Evolutionary conservation across 208 protist genomes (phyloP), one percentile per base, ranked within the genome.

Genomic region (Leishmania arabica): DNA sequence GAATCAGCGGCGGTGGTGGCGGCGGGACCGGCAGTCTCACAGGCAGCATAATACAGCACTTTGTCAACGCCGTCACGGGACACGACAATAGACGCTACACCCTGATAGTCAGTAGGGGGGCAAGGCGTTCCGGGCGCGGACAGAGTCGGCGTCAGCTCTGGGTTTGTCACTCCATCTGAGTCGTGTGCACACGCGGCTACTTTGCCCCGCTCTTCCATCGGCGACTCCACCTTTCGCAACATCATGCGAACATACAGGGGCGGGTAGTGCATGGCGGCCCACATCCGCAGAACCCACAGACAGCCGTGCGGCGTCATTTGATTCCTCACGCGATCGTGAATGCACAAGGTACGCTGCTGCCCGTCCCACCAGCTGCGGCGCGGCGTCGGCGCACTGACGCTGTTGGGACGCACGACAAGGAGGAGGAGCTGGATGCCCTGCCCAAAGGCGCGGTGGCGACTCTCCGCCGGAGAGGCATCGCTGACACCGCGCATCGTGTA

Each of bases 351-450:
- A 7, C 81, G 64, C 24, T 76, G 73, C 8, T 53, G 5, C 4
- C 85, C 77, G 13, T 89, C 79, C 51, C 42, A 58, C 77, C 80
- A 83, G 11, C 40, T 62, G 13, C 56, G 45, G 7, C 84, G 79
- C 13, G 34, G 75, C 54, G 13, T 71, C 47, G 37, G 58, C 13
- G 27, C 13, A 8, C 21, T 34, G 51, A 13, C 21, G 70, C 51
- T 80, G 80, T 88, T 88, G 17, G 19, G 53, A 6, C 49, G 78
- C 65, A 86, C 82, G 6, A 88, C 71, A 19, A 74, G 72, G 27
- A 53, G 75, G 19, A 95, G 62, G 42, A 97, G 81, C 71, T 95
- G 92, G 42, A 87, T 86, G 77, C 96, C 95, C 66, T 96, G 93
- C 95, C 95, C 92, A 17, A 82, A 88, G n/a, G 92, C 86, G 45